Percentiles rank a stretch among this genome's conserved stretches.
Evolutionary conservation across 2,329 filamentous ascomycete species (phyloP).

Genomic region (Fusarium secorum): DNA sequence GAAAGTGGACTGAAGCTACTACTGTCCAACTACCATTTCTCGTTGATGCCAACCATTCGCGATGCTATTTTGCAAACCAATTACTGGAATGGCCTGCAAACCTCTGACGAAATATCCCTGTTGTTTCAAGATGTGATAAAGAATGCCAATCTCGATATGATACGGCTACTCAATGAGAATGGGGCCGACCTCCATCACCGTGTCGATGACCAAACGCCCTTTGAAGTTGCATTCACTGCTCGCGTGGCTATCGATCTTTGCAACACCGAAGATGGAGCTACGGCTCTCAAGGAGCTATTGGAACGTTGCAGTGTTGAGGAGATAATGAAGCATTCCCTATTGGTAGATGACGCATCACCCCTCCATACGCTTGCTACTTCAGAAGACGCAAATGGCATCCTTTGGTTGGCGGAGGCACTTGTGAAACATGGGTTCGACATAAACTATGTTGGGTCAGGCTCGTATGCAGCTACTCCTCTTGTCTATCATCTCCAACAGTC

Average conservation of each 20-base stretch:
- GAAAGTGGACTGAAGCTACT: not conserved
- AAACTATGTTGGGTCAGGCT: not conserved
- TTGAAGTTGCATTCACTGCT: not conserved
- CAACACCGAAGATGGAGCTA: rapidly evolving
- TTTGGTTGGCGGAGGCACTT: slow-evolving; percentile 3
- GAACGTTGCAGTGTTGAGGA: not conserved
- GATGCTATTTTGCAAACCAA: not conserved
- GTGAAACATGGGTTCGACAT: not conserved
- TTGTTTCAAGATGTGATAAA: not conserved
- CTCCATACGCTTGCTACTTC: not conserved
- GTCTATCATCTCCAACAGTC: too few species aligned
- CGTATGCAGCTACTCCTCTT: too few species aligned
- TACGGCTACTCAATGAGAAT: not conserved
- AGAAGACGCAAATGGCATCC: rapidly evolving
- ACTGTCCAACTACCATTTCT: rapidly evolving
- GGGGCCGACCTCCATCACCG: not conserved
- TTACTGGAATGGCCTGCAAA: not conserved
- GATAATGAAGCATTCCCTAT: not conserved
- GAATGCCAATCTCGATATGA: not conserved
- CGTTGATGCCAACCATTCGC: not conserved
- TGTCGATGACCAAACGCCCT: not conserved
- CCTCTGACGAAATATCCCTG: not conserved
- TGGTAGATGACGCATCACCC: not conserved
- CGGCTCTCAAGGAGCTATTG: not conserved
- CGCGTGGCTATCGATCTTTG: not conserved